A percentile compares a stretch with the other conserved stretches of the same genome.
Conservation (phyloP, 352 stramenopile species). For the Phytophthora pseudosyringae region DNA sequence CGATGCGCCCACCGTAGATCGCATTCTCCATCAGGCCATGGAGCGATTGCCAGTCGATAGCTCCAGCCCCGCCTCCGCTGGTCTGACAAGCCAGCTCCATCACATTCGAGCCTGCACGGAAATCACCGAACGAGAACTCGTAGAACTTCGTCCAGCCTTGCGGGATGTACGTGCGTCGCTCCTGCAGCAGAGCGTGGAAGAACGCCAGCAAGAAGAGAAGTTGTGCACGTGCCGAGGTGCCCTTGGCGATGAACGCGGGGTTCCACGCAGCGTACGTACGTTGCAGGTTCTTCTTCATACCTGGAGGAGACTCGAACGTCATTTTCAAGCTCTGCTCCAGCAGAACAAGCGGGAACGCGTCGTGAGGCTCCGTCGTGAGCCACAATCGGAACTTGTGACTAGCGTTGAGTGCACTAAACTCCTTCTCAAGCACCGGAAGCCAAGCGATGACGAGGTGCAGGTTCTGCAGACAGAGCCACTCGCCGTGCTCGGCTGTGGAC, state of each 20-base stretch:
- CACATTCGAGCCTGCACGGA: slow-evolving; percentile 92
- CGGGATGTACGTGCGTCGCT: slow-evolving; percentile 93
- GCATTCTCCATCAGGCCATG: slow-evolving; percentile 96
- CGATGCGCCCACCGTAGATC: slow-evolving; percentile 95
- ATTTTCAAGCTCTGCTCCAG: slow-evolving; percentile 95
- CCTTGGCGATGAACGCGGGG: slow-evolving; percentile 70
- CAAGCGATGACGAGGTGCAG: slow-evolving; percentile 95
- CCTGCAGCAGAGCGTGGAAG: slow-evolving; percentile 90
- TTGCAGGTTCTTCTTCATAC: slow-evolving; percentile 96
- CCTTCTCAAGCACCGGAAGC: slow-evolving; percentile 93
- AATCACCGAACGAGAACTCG: slow-evolving; percentile 95
- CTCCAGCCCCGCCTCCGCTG: slow-evolving; percentile 16
- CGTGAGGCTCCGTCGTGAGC: slow-evolving; percentile 94
- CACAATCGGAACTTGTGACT: slow-evolving; percentile 94
- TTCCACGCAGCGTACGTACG: slow-evolving; percentile 91
- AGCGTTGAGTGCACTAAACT: slow-evolving; percentile 71
- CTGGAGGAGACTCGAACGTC: slow-evolving; percentile 95
- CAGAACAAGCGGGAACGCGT: slow-evolving; percentile 91
- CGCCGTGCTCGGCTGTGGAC: slow-evolving; percentile 75
- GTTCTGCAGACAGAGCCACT: slow-evolving; percentile 97
- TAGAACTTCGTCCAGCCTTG: slow-evolving; percentile 98
- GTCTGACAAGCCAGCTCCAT: slow-evolving; percentile 82
- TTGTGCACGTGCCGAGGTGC: slow-evolving; percentile 54
- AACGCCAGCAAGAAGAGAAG: slow-evolving; percentile 91
- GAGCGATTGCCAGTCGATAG: slow-evolving; percentile 92